phyloP scores from a whole-genome alignment of 805 yeast species.

The Ogataea nitratoaversa region DNA sequence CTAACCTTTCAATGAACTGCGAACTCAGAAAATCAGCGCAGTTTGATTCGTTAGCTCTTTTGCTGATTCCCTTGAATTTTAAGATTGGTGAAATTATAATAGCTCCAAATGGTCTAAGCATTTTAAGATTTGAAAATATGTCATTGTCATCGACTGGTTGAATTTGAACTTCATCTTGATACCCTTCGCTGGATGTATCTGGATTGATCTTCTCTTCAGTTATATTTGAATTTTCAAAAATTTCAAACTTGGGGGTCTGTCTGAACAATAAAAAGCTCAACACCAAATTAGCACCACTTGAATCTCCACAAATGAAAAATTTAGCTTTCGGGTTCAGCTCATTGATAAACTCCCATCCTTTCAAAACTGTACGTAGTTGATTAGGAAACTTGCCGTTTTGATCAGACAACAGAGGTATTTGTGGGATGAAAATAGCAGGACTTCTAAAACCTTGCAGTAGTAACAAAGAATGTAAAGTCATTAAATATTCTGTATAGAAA shows the following conservation, averaged over 20 bases:
- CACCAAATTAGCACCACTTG: conserved; percentile 44
- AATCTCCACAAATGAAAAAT: conserved; percentile 40
- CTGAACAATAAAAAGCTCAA: conserved; percentile 35
- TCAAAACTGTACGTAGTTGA: conserved; percentile 25
- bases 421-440: conserved; percentile 41
- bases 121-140: conserved; percentile 18
- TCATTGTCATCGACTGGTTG: conserved; percentile 15
- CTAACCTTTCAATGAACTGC: conserved; percentile 13
- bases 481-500: conserved; percentile 42
- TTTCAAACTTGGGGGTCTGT: conserved; percentile 27
- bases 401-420: conserved; percentile 18
- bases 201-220: neutral
- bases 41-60: conserved; percentile 8
- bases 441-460: conserved; percentile 45
- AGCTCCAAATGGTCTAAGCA: conserved; percentile 21
- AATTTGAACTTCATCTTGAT: too few species aligned
- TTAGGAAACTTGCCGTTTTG: conserved; percentile 17
- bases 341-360: conserved; percentile 31
- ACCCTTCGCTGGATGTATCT: too few species aligned
- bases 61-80: conserved; percentile 13
- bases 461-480: conserved; percentile 37
- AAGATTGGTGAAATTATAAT: conserved; percentile 27
- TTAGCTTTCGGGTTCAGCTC: conserved; percentile 24
- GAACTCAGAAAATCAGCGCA: conserved; percentile 19
- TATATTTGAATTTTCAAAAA: conserved; percentile 9